Percentiles rank a stretch among this genome's conserved stretches.
These are phyloP conservation scores for Cocos nucifera DNA, from an alignment of 176 grass and related monocot species.

Conservation along the genomic window DNA sequence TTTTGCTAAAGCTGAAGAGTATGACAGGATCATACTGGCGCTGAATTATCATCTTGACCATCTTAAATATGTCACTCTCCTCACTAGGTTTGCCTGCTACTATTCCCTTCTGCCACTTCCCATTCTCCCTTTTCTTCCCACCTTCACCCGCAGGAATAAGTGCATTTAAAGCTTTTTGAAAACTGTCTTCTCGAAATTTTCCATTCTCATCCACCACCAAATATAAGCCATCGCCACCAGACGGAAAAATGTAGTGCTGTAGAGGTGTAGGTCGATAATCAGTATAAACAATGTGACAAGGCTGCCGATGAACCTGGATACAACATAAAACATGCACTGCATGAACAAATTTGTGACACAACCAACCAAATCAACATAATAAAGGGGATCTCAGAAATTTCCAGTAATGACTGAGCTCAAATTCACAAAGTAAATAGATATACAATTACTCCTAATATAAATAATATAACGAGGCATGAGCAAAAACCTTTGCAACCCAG, in stretches of 20 bases:
- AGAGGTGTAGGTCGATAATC: constrained; percentile 93
- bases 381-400: too few species aligned
- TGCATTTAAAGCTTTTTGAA: constrained; percentile 93
- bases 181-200: constrained; percentile 96
- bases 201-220: constrained; percentile 90
- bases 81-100: constrained; percentile 54
- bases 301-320: constrained; percentile 89
- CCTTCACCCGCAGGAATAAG: constrained; percentile 48
- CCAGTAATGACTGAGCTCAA: not conserved
- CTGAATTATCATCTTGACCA: constrained; percentile 99
- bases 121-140: constrained; percentile 55
- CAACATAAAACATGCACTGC: constrained; percentile 12
- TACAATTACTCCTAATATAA: not conserved
- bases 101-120: constrained; percentile 62
- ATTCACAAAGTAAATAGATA: not conserved
- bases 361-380: too few species aligned
- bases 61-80: constrained; percentile 91
- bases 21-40: constrained; percentile 95
- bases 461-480: not conserved
- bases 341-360: too few species aligned
- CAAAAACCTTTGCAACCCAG: constrained; percentile 87
- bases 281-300: constrained; percentile 95
- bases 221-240: constrained; percentile 83
- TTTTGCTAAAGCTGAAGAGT: constrained; percentile 96
- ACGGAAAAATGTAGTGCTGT: constrained; percentile 95